Conservation (phyloP, 2,329 filamentous ascomycete species). For the Aspergillus latus region DNA sequence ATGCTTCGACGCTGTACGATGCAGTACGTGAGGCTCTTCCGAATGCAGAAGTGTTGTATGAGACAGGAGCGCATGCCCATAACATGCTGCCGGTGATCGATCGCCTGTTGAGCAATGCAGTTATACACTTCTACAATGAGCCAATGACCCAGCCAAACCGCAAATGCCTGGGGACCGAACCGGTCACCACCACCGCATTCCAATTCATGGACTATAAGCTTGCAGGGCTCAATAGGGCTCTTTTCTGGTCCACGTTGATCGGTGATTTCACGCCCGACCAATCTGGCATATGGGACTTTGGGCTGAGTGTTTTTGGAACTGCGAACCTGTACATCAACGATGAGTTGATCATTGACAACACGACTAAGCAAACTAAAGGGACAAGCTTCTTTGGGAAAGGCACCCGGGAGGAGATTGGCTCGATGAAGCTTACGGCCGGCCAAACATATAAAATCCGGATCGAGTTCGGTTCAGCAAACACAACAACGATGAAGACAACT, state of each 20-base stretch:
- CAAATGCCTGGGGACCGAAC: constrained; percentile 49
- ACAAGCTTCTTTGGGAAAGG: constrained; percentile 63
- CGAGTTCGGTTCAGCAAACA: constrained; percentile 58
- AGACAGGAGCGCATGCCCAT: constrained; percentile 60
- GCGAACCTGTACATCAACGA: constrained; percentile 63
- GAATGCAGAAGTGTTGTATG: constrained; percentile 42
- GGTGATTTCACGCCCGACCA: constrained; percentile 58
- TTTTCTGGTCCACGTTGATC: constrained; percentile 35
- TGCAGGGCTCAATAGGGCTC: constrained; percentile 45
- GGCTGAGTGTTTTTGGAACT: constrained; percentile 61
- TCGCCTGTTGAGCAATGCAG: constrained; percentile 29
- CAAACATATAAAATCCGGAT: constrained; percentile 57
- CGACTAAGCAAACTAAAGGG: constrained; percentile 59
- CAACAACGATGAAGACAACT: constrained; percentile 52
- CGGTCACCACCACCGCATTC: constrained; percentile 41
- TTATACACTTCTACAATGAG: constrained; percentile 59
- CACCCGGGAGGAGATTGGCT: constrained; percentile 61
- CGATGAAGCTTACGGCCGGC: constrained; percentile 56
- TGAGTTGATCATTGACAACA: constrained; percentile 62
- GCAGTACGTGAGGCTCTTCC: constrained; percentile 31
- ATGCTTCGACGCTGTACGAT: constrained; percentile 42
- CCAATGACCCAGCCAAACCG: constrained; percentile 50
- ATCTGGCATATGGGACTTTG: constrained; percentile 60
- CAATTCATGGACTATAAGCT: constrained; percentile 54
- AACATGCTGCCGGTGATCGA: constrained; percentile 34